Base-by-base conservation (phyloP, 225 moss, liverwort and hornwort genomes). In the Pleurozium schreberi region DNA sequence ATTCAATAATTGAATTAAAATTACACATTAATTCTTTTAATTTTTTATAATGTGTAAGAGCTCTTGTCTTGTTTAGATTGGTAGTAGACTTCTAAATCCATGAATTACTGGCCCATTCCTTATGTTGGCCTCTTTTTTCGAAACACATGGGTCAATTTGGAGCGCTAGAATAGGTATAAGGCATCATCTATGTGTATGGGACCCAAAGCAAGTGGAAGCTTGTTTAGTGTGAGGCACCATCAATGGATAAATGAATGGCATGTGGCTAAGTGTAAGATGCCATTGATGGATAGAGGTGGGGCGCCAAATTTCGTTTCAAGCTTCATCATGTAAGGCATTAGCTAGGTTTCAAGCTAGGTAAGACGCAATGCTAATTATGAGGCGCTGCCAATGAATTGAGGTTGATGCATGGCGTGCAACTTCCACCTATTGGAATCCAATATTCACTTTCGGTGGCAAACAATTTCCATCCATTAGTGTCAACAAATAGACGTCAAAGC, bases 371-470 rank as follows among this genome's bases (percentile, higher is more conserved):
- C 10, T 75, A 31, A 19, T 11, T 75, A 7, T 31, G 6, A 49
- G 1, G 11, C 0, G 2, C 31, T 31, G 31, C 31, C 7, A 11
- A 28, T 73, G 3, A 18, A 45, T 45, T 10, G 3, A 10, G 2
- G 3, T 45, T 28, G 10, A 73, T 28, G 1, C 8, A 45, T 3
- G 5, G 1, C 0, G 0, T 43, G 28, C 16, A 45, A 33, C 12
- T 20, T 33, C 20, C 2, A 49, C 33, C 12, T 1, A 0, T 75
- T 33, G 0, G 33, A 49, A 19, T 5, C 12, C 20, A 75, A 49
- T 5, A 33, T 49, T 75, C 10, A 18, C 0, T 3, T 3, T 18
- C 0, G 3, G 45, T 73, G 31, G 20, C 47, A 75, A 31, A 19
- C 6, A 75, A 2, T 49, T 49, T 0, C 20, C 12, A 49, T 49